Conservation (phyloP, 345 rosid species). For the Pugionium cornutum region DNA sequence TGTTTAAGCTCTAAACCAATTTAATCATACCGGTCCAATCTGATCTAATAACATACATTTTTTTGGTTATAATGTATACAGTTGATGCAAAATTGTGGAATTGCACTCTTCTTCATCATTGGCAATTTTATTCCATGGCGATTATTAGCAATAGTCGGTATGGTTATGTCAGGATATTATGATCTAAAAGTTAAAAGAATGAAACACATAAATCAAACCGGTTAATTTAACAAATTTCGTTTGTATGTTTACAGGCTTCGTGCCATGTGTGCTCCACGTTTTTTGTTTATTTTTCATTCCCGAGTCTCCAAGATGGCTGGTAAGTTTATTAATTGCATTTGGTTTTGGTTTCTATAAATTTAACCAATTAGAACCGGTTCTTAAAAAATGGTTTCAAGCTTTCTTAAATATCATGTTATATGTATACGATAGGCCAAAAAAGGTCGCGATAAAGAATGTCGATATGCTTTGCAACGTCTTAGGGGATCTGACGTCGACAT, state of each 20-base stretch:
- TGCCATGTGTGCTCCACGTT: constrained; percentile 33
- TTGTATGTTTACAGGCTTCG: constrained; percentile 12
- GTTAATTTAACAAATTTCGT: no score
- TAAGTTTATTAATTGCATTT: constrained; percentile 11
- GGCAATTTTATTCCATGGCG: neutral
- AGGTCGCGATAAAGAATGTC: constrained; percentile 36
- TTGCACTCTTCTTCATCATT: neutral
- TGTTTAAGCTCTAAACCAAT: neutral
- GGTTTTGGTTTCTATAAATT: no score
- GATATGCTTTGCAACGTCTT: constrained; percentile 32
- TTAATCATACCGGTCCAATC: neutral
- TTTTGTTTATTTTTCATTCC: constrained; percentile 33
- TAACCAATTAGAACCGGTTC: no score
- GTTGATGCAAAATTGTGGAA: neutral
- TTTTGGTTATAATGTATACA: neutral
- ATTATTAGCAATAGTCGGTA: neutral
- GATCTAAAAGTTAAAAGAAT: no score
- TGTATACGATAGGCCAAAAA: constrained; percentile 2
- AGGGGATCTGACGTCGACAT: constrained; percentile 42
- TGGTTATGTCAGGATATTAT: no score
- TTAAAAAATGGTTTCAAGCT: no score
- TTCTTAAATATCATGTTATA: no score
- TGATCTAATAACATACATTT: neutral
- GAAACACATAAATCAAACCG: no score
- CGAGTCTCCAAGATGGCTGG: constrained; percentile 45